Evolutionary conservation across 1,284 basidiomycete species (phyloP).

Genomic region (Papiliotrema fonsecae): DNA sequence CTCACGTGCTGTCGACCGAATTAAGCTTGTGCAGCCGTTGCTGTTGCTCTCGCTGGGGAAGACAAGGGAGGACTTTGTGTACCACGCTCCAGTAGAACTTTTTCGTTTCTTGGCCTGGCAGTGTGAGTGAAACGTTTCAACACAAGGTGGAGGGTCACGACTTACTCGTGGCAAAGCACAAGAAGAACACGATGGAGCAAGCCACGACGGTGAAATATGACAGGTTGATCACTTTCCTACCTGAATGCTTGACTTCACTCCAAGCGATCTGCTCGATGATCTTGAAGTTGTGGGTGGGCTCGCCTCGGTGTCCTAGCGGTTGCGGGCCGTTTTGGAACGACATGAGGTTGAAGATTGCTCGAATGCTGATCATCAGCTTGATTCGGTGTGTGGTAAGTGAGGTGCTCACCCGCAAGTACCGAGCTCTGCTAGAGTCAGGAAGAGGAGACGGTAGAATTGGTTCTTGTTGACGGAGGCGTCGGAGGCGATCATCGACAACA

Average conservation of each 20-base stretch:
- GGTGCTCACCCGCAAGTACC: constrained; percentile 33
- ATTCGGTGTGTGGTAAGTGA: background rate
- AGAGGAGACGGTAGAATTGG: constrained; percentile 36
- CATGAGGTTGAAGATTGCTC: constrained; percentile 41
- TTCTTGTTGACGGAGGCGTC: constrained; percentile 30
- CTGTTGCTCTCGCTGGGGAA: constrained; percentile 14
- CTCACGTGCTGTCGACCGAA: background rate
- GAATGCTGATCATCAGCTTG: constrained; percentile 16
- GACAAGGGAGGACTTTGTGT: constrained; percentile 19
- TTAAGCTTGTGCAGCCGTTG: background rate
- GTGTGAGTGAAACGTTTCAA: background rate
- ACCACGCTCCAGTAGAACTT: constrained; percentile 32
- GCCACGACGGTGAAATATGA: constrained; percentile 37
- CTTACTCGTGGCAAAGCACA: constrained; percentile 41
- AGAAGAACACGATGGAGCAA: constrained; percentile 36
- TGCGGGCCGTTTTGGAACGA: constrained; percentile 36
- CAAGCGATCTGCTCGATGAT: constrained; percentile 21
- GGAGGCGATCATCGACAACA: constrained; percentile 32
- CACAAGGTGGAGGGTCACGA: background rate
- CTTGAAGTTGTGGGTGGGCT: constrained; percentile 20
- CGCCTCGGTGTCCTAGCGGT: constrained; percentile 21
- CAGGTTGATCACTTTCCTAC: constrained; percentile 17
- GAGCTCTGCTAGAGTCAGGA: constrained; percentile 32
- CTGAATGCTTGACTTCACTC: constrained; percentile 8
- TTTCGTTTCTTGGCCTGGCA: constrained; percentile 31